phyloP scores from a whole-genome alignment of 2,329 filamentous ascomycete species.

The Epichloe sibirici region DNA sequence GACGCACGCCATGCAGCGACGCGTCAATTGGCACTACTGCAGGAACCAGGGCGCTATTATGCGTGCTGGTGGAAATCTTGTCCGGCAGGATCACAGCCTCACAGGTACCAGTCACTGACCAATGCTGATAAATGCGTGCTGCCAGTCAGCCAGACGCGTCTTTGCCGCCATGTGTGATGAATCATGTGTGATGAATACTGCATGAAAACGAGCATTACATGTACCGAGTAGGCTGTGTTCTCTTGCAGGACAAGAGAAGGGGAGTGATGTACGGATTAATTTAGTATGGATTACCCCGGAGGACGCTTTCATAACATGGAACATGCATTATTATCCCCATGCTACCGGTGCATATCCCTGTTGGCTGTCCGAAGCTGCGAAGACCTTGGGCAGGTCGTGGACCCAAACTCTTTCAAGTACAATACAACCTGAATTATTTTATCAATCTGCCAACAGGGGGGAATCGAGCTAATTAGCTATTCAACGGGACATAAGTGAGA shows the following conservation, averaged over 20 bases:
- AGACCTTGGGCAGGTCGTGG: too few species aligned
- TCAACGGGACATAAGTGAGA: too few species aligned
- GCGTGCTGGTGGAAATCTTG: background rate
- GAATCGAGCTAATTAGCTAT: too few species aligned
- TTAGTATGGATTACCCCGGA: too few species aligned
- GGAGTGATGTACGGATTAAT: too few species aligned
- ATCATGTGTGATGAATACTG: background rate
- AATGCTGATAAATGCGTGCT: background rate
- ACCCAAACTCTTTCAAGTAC: too few species aligned
- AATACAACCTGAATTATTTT: too few species aligned
- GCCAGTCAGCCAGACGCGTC: background rate
- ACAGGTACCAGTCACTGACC: background rate
- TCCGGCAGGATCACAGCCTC: background rate
- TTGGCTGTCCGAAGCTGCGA: too few species aligned
- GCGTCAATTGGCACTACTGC: background rate
- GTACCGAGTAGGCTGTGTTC: background rate
- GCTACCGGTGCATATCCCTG: too few species aligned
- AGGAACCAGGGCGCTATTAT: slow-evolving; percentile 1
- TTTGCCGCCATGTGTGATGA: background rate
- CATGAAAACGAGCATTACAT: background rate
- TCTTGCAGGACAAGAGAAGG: background rate
- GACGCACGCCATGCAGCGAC: background rate
- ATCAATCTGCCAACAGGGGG: too few species aligned
- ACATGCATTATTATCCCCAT: too few species aligned
- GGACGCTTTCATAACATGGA: too few species aligned